Percentiles rank a stretch among this genome's conserved stretches.
phyloP scores from a whole-genome alignment of 768 basidiomycete genomes.

The Mycena rosella region DNA sequence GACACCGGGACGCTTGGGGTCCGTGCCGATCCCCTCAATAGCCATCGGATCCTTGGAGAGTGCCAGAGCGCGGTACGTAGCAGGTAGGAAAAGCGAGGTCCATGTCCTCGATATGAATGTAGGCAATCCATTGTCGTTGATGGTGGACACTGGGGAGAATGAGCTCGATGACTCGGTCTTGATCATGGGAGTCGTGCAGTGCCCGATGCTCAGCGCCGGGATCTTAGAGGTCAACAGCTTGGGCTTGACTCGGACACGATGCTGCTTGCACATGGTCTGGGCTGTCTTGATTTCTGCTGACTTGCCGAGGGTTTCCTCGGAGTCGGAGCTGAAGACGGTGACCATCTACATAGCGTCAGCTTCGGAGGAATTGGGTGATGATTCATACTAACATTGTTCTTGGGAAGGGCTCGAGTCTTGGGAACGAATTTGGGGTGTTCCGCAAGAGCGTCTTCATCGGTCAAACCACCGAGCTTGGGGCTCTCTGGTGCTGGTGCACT shows the following conservation, averaged over 20 bases:
- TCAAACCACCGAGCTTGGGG: conserved; percentile 4
- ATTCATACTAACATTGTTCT: conserved; percentile 1
- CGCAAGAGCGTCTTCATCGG: background rate
- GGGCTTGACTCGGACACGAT: background rate
- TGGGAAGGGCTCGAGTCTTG: background rate
- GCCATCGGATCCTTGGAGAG: background rate
- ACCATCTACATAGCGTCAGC: background rate
- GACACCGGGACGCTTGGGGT: background rate
- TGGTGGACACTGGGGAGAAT: conserved; percentile 4
- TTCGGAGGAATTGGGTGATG: background rate
- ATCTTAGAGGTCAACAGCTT: background rate
- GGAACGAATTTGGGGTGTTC: background rate
- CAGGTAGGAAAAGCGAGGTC: background rate
- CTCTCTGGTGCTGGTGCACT: background rate
- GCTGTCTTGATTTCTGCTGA: background rate
- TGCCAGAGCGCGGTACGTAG: background rate
- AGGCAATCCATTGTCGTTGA: conserved; percentile 1
- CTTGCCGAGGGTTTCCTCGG: conserved; percentile 7
- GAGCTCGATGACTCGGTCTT: conserved; percentile 11
- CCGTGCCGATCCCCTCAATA: background rate
- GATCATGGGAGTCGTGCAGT: background rate
- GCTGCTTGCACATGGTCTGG: too few relatives aligned
- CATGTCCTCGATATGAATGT: background rate
- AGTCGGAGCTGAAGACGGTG: background rate
- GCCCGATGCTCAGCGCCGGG: background rate